Evolutionary conservation across 805 yeast genomes (phyloP), one percentile per base, ranked within the genome.

Genomic region (Tetrapisispora fleetii): DNA sequence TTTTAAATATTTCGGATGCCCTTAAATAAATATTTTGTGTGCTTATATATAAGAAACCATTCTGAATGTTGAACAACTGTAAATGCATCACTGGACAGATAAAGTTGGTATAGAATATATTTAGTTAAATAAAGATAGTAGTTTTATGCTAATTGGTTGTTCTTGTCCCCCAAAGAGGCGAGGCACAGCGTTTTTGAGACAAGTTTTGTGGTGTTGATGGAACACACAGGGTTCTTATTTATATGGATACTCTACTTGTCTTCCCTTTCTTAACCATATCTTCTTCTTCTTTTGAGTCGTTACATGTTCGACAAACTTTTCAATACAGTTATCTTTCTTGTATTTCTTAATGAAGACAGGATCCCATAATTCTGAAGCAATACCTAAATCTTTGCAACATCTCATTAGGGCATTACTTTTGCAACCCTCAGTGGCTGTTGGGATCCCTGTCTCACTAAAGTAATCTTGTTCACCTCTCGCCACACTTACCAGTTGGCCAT

Each of bases 361-460:
- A 64, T 93, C 99, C 99, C 99, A 93, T 45, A 93, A 74, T 62
- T 93, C 99, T 49, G 95, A 85, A 1, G 97, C 99, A 54, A 93
- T 84, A 4, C 98, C 98, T 58, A 93, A 74, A 68, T 93, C 99
- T 65, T 93, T 93, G 68, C 99, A 93, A 60, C 98, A 90, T 64
- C 99, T 78, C 98, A 93, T 91, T 64, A 93, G 70, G 0, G 98
- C 97, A 63, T 93, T 93, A 62, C 95, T 83, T 63, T 89, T 89
- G 67, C 98, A 91, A 11, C 99, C 99, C 68, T 93, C 99, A 39
- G 95, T 82, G 0, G 98, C 97, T 0, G 98, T 93, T 4, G 97
- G 88, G 43, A 91, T 78, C 42, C 93, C 95, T 52, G 80, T 81
- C 27, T 87, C 89, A 37, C 78, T 81, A 70, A 87, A 93, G 63